Base-by-base conservation (phyloP, 2,329 filamentous ascomycete species). In the Pseudohalonectria lignicola region DNA sequence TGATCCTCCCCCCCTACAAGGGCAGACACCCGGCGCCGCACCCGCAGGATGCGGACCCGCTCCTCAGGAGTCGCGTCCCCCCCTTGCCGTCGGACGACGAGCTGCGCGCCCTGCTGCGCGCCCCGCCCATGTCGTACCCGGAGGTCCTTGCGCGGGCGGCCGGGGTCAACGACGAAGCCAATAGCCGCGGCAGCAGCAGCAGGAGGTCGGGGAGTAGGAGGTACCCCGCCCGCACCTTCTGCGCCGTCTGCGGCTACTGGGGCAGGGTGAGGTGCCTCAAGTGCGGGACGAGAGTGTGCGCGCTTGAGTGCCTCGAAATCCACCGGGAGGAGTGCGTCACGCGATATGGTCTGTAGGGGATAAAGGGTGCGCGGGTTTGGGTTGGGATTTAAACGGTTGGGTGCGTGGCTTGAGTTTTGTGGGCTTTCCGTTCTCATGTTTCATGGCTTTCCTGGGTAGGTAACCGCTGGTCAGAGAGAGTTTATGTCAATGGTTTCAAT, bases 191-290 rank as follows among this genome's bases (percentile, higher is more conserved):
- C 23, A 26, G 23, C 8, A 12, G 23, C 8, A 12, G 23, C 8
- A 26, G 23, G 23, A 26, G 23, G 23, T 9, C 47, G 12, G 12
- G 18, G n/a, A 10, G 29, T 3, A 17, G 9, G 12, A 56, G 51
- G 49, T 76, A 76, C 45, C 79, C 81, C 3, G 63, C 64, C 34
- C 66, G 82, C 42, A 62, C 64, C 26, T 90, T 88, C 55, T 90
- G 84, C 58, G 80, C 81, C 53, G 76, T 86, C 23, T 90, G 84
- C 53, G 84, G 84, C 12, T 88, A 87, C 58, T 88, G 84, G 83
- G 84, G 83, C 2, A 65, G 78, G 30, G 78, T 86, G 33, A 73
- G 71, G 56, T 90, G 84, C 60, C 71, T 79, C 55, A 85, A 82
- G 62, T 90, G 84, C 59, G 82, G 82, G n/a, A 74, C 73, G 33